Base-by-base conservation (phyloP, 2,329 filamentous ascomycete genomes). In the Sporothrix brunneoviolacea region DNA sequence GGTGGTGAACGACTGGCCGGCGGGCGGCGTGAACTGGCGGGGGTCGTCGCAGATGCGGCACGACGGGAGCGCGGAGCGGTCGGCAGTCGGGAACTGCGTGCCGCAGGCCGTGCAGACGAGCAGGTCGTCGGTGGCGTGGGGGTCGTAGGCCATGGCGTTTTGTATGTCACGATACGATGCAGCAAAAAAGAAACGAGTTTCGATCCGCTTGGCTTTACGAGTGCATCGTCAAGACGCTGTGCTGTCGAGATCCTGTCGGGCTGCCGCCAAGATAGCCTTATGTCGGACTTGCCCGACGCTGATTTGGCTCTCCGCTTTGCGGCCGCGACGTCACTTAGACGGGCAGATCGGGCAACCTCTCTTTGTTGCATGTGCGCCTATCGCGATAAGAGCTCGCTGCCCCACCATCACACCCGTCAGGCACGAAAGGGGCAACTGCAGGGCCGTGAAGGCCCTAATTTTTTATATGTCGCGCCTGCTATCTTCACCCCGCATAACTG, bases 21-120 rank as follows among this genome's bases (percentile, higher is more conserved):
- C 64, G 0, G 73, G 70, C 0, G 84, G 83, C 0, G 86, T 80
- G 60, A 77, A 89, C 65, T 89, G 84, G 4, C 86, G 76, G 1
- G 84, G 74, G 63, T 88, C 84, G 63, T 88, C 84, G 67, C 86
- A 90, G 55, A 89, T 86, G 52, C 77, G 75, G 67, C 85, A 89
- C 4, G 70, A 75, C 48, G 68, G 72, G 38, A 81, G 67, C 24
- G 71, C 60, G 12, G 65, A 55, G 36, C 68, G 67, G 54, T 80
- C 72, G 0, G 73, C 62, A 2, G 71, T 69, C 39, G 81, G 78
- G 64, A 75, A 88, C 60, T 89, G 85, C 0, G 83, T 87, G 19
- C 84, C 85, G 63, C 85, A 89, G 5, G 83, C 76, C 8, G 70
- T 72, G 69, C 85, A 89, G 57, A 88, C 71, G 32, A 84, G 73